A percentile compares a stretch with the other conserved stretches of the same genome.
phyloP scores from a whole-genome alignment of 805 yeast species.

The Lipomyces yamadae region DNA sequence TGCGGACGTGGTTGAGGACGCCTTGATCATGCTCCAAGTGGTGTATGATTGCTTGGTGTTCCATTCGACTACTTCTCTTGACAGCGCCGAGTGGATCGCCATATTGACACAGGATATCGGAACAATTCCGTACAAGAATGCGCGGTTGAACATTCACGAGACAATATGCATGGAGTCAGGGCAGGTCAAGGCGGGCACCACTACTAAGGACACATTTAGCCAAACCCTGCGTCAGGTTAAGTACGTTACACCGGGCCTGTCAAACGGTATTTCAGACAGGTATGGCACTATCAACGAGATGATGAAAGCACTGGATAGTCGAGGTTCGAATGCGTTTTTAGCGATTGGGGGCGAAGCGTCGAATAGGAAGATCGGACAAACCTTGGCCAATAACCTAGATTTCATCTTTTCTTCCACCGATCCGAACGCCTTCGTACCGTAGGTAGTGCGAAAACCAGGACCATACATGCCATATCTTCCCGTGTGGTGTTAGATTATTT shows the following conservation, averaged over 20 bases:
- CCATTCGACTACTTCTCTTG: constrained; percentile 24
- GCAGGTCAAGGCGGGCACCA: constrained; percentile 30
- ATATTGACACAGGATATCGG: constrained; percentile 35
- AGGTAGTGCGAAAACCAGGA: neutral
- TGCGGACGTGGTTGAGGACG: constrained; percentile 25
- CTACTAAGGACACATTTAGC: constrained; percentile 20
- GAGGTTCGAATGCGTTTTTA: constrained; percentile 22
- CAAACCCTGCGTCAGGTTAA: constrained; percentile 26
- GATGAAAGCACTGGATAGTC: constrained; percentile 18
- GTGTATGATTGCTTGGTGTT: constrained; percentile 22
- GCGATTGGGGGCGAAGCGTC: constrained; percentile 10
- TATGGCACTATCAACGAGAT: constrained; percentile 20
- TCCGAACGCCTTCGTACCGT: constrained; percentile 28
- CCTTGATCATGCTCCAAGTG: constrained; percentile 30
- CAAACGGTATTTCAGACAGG: constrained; percentile 20
- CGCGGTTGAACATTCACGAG: constrained; percentile 24
- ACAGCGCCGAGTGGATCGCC: constrained; percentile 37
- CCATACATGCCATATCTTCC: neutral
- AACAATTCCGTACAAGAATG: constrained; percentile 30
- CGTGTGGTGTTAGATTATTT: neutral
- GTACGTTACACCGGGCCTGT: constrained; percentile 27
- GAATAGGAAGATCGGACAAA: constrained; percentile 20
- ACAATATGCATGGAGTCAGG: constrained; percentile 34
- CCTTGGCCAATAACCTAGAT: constrained; percentile 22
- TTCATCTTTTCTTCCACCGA: constrained; percentile 23